Base-by-base conservation (phyloP, 1,139 yeast species). In the Scheffersomyces quercinus region DNA sequence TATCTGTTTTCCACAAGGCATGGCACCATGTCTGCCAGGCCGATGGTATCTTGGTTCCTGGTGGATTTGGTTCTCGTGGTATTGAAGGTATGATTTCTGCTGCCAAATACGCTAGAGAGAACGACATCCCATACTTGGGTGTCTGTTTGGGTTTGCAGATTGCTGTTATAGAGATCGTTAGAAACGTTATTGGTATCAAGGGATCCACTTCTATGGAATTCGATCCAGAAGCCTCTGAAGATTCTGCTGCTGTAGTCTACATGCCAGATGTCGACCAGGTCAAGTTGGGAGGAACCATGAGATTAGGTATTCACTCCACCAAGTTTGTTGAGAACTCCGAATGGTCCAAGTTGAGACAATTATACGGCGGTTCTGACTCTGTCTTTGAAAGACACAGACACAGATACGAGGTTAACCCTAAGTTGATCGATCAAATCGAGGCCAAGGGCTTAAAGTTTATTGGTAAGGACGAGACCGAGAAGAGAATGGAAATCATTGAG, bases 211-310 rank as follows among this genome's bases (percentile, higher is more conserved):
- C 97, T 28, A 82, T 85, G 70, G 99, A 95, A 70, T 88, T 91
- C 58, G 83, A 81, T 56, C 83, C 86, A 37, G 68, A 75, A 29
- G 66, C 81, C 42, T 68, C 75, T 30, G 89, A 87, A 53, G 82
- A 75, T 7, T 76, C 78, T 36, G 89, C 95, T 35, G 83, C 91
- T 40, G 95, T 95, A 50, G 90, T 95, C 41, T 93, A 88, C 75
- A 95, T 95, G 99, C 99, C 99, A 39, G 99, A 95, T 68, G 91
- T 93, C 50, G 96, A 90, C 69, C 95, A 90, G 74, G 83, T 88
- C 53, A 90, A 89, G 64, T 81, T 95, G 73, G 99, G 99, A 52
- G 99, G 99, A 57, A 93, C 98, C 44, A 95, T 95, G 99, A 85
- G 99, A 75, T 80, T 95, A 56, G 99, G 99, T 59, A 77, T 89